Evolutionary conservation across 306 rosid genomes (phyloP), one percentile per base, ranked within the genome.

Genomic region (Abrus pulchellus): DNA sequence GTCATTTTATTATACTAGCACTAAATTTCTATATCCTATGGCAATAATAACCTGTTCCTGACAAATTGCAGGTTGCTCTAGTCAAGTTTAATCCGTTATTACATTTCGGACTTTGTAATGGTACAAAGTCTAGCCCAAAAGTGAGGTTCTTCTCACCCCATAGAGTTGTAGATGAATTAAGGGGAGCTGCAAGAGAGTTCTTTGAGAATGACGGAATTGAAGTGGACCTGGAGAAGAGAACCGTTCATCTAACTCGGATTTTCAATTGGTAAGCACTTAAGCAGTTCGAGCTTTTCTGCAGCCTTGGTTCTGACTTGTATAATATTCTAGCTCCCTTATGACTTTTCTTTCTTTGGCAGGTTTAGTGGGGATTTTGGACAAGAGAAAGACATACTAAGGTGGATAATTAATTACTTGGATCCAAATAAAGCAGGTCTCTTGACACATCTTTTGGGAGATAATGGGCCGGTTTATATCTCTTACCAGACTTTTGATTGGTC

Each of bases 81-180:
- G 85, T 78, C 57, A 90, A 92, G 86, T 77, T 93, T 83, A 92
- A 92, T 80, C 98, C 98, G 1, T 68, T 96, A 72, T 68, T 93
- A 38, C 99, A 96, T 69, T 96, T 93, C 66, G 99, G 98, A 61
- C 89, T 96, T 6, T 93, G 98, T 75, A 86, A 88, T 12, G 99
- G 98, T 13, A 85, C 99, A 56, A 88, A 83, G 76, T 96, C 97
- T 36, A 89, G 99, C 88, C 98, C 99, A 34, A 83, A 85, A 1
- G 94, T 92, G 64, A 89, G 91, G 57, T 93, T 93, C 87, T 93
- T 88, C 83, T 81, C 92, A 12, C 83, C 97, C 3, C 82, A 84
- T 81, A 96, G 93, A 83, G 90, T 92, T 11, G 94, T 83, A 65
- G 90, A 91, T 32, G 97, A 96, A 74, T 54, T 96, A 67, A 92